Conservation (phyloP, 140 eudicot species). For the Bidens hawaiensis region DNA sequence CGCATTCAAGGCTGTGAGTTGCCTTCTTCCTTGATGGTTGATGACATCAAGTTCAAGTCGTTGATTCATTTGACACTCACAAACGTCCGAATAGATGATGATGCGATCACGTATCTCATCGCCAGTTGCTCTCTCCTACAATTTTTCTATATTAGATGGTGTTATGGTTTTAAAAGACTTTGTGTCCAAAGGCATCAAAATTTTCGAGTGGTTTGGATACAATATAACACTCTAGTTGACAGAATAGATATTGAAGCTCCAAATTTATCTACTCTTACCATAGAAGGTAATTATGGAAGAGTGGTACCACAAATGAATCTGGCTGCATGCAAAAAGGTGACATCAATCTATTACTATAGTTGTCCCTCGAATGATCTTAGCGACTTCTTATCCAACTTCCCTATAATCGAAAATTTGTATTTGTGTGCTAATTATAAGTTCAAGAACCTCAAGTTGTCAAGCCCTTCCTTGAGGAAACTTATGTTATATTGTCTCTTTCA, state of each 20-base stretch:
- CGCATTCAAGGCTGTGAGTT: neutral
- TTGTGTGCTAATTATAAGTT: neutral
- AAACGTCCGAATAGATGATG: neutral
- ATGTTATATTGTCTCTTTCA: neutral
- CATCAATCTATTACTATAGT: neutral
- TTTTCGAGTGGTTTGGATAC: neutral
- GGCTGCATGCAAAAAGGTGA: neutral
- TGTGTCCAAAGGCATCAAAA: neutral
- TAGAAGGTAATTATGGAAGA: fast-evolving
- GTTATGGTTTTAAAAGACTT: neutral
- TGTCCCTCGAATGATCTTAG: neutral
- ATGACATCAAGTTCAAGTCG: neutral
- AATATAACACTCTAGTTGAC: neutral
- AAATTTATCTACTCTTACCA: too few relatives aligned
- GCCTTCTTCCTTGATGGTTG: neutral
- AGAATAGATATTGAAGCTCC: neutral
- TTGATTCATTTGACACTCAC: neutral
- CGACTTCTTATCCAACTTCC: neutral
- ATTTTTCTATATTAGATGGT: neutral
- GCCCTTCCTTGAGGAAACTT: neutral
- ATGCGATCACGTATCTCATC: neutral
- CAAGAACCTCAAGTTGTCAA: slow-evolving; percentile 1
- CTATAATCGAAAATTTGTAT: neutral
- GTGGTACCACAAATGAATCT: neutral
- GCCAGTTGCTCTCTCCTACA: neutral